Conservation (phyloP, 352 stramenopile genomes). For the Phytophthora citrophthora region DNA sequence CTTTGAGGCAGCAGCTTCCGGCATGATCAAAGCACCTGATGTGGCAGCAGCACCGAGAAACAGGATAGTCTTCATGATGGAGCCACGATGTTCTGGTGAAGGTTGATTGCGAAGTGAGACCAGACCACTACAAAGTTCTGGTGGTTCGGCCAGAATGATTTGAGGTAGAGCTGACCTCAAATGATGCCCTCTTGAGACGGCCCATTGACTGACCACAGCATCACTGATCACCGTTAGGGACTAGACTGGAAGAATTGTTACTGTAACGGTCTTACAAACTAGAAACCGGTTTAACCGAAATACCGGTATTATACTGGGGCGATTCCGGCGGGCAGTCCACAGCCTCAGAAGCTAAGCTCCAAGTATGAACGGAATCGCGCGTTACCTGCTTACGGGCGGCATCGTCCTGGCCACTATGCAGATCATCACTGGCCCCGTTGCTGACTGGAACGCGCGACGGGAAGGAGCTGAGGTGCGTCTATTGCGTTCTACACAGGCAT, state of each 20-base stretch:
- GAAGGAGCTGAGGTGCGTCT: constrained; percentile 59
- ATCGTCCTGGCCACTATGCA: constrained; percentile 75
- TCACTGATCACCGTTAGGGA: too few species aligned
- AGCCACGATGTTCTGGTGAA: background rate
- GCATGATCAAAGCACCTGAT: background rate
- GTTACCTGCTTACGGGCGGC: constrained; percentile 74
- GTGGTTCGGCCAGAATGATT: constrained; percentile 7
- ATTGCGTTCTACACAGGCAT: background rate
- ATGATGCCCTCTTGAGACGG: constrained; percentile 2
- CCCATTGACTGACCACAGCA: too few species aligned
- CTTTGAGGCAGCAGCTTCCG: constrained; percentile 4
- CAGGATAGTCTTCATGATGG: constrained; percentile 8
- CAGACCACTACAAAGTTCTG: constrained; percentile 4
- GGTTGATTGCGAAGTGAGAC: constrained; percentile 18
- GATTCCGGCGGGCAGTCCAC: constrained; percentile 13
- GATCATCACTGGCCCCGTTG: constrained; percentile 65
- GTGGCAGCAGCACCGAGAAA: background rate
- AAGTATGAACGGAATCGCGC: constrained; percentile 76
- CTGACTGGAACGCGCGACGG: constrained; percentile 81
- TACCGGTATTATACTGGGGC: background rate
- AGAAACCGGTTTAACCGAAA: background rate
- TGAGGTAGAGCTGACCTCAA: constrained; percentile 11
- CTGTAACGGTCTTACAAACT: too few species aligned
- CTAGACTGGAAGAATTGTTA: too few species aligned
- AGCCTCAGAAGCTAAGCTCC: constrained; percentile 28